These are phyloP conservation scores for Monascus ruber DNA, from an alignment of 2,329 filamentous ascomycete genomes.

Conservation along the genomic window DNA sequence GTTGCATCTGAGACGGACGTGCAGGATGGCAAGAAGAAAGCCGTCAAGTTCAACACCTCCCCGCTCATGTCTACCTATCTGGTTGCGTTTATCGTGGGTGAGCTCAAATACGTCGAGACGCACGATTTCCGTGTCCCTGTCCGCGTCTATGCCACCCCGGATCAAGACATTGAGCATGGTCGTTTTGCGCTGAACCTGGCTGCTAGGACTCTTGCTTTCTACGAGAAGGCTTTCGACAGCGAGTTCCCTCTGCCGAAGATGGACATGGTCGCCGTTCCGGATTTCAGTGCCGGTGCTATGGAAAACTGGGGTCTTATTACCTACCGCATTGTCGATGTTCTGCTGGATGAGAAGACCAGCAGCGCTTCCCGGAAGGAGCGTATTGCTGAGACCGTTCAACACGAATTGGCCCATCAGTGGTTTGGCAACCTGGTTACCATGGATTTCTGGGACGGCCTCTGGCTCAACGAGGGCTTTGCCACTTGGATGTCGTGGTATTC, in stretches of 20 bases:
- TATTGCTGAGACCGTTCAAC: constrained; percentile 89
- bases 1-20: constrained; percentile 68
- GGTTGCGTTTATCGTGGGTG: constrained; percentile 83
- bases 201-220: constrained; percentile 81
- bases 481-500: constrained; percentile 93
- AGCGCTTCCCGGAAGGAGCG: constrained; percentile 83
- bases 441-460: constrained; percentile 97
- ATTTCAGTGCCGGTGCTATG: constrained; percentile 94
- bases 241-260: constrained; percentile 84
- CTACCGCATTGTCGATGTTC: constrained; percentile 81
- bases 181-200: constrained; percentile 83
- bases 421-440: constrained; percentile 96
- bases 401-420: constrained; percentile 96
- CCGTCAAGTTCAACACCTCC: constrained; percentile 83
- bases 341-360: constrained; percentile 84
- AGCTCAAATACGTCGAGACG: constrained; percentile 88
- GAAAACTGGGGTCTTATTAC: constrained; percentile 97
- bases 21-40: constrained; percentile 60
- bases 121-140: constrained; percentile 85
- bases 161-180: constrained; percentile 81
- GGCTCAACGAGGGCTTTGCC: constrained; percentile 89
- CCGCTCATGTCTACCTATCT: constrained; percentile 95
- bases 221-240: constrained; percentile 87
- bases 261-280: constrained; percentile 92
- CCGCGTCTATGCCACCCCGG: constrained; percentile 84